Evolutionary conservation across 495 filamentous ascomycete genomes (phyloP).

Genomic region (Terfezia claveryi): DNA sequence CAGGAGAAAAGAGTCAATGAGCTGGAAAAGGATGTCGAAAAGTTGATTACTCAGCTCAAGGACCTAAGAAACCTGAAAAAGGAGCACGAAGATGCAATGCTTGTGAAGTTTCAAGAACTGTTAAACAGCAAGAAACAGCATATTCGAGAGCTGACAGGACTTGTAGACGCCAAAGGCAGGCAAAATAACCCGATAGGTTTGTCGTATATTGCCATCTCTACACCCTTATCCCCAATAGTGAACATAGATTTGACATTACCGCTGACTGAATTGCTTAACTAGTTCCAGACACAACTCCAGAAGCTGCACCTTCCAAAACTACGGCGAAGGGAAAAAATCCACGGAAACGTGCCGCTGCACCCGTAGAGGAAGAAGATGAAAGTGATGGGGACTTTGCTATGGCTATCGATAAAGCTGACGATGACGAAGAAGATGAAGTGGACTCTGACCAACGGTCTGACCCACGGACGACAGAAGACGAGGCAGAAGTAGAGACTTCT

Average conservation of each 20-base stretch:
- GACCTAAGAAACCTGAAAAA: slow-evolving; percentile 28
- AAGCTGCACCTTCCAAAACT: background rate
- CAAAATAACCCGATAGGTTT: too few species aligned
- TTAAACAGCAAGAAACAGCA: slow-evolving; percentile 15
- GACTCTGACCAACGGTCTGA: background rate
- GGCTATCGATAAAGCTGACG: too few species aligned
- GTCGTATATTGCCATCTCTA: too few species aligned
- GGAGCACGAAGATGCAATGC: slow-evolving; percentile 21
- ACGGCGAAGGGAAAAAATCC: background rate
- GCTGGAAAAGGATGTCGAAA: slow-evolving; percentile 23
- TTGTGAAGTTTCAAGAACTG: slow-evolving; percentile 17
- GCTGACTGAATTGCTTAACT: too few species aligned
- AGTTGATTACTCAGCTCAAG: slow-evolving; percentile 26
- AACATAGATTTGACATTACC: too few species aligned
- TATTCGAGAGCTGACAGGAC: slow-evolving; percentile 11
- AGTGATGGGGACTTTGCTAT: background rate
- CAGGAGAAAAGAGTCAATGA: slow-evolving; percentile 6
- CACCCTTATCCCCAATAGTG: too few species aligned
- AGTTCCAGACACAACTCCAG: too few species aligned
- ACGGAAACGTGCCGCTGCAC: background rate
- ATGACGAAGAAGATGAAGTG: background rate
- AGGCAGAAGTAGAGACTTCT: background rate
- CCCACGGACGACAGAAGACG: background rate
- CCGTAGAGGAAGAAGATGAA: background rate
- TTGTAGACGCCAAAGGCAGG: slow-evolving; percentile 2